Evolutionary conservation across 106 monocot genomes (phyloP), one percentile per base, ranked within the genome.

Genomic region (Hemerocallis citrina): DNA sequence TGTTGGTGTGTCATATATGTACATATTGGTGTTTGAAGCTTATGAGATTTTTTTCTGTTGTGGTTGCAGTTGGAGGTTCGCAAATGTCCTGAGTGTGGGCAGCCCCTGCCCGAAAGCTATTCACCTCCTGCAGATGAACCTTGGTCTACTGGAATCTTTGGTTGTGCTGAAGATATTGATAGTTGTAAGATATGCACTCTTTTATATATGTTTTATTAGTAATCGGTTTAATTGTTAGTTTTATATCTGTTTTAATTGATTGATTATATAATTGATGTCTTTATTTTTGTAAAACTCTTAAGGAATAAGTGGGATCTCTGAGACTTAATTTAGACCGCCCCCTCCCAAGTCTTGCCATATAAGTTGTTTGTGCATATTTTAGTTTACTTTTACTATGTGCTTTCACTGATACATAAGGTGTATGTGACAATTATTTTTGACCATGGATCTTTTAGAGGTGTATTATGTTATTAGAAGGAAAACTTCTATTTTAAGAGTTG

Each of bases 81-180:
- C 30, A 78, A 69, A 55, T 93, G 93, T 41, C 52, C 25, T 40
- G 93, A 93, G 81, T 93, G 93, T 60, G 89, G 88, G 25, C 93
- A 93, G 64, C 71, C 76, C 0, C 82, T 93, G 47, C 93, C 89
- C 7, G 93, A 93, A 48, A 85, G 79, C 71, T 93, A 85, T 55
- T 57, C 67, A 36, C 89, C 93, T 0, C 93, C 93, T 4, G 77
- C 82, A 12, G 72, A 93, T 61, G 93, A 93, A 62, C 77, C 88
- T 13, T 93, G 93, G 93, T 82, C 79, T 4, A 82, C 85, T 37
- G 84, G 85, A 29, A 93, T 93, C 65, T 93, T 68, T 65, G 85
- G 81, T 6, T 93, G 93, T 59, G 49, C 74, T 8, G 81, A 93
- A 36, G 93, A 93, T 37, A 64, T 75, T 16, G 82, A 93, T 4